Evolutionary conservation across 1,284 basidiomycete species (phyloP).

Genomic region (Cystobasidiaceae sp.): DNA sequence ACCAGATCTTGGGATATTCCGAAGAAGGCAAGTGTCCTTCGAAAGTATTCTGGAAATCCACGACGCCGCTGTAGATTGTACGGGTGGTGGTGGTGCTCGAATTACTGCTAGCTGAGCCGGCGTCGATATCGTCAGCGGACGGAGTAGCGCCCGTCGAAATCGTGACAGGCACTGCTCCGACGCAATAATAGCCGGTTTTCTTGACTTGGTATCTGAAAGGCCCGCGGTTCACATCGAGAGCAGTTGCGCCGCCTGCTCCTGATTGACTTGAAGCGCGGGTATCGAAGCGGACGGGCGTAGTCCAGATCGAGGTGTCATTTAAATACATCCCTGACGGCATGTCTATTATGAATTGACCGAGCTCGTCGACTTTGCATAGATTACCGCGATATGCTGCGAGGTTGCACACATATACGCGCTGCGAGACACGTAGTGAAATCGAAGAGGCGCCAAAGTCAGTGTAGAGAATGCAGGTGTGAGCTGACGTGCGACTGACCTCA

Average conservation of each 20-base stretch:
- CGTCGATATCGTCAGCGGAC: background rate
- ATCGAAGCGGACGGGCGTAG: slow-evolving; percentile 48
- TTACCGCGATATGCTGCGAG: slow-evolving; percentile 63
- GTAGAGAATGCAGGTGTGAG: background rate
- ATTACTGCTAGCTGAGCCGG: background rate
- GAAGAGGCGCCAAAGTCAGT: slow-evolving; percentile 30
- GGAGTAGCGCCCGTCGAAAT: slow-evolving; percentile 27
- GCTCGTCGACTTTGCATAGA: slow-evolving; percentile 62
- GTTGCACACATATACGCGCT: slow-evolving; percentile 92
- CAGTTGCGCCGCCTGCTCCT: background rate
- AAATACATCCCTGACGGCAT: slow-evolving; percentile 58
- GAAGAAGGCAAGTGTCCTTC: slow-evolving; percentile 81
- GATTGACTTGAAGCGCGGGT: slow-evolving; percentile 23
- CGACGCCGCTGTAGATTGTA: slow-evolving; percentile 64
- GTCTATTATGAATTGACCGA: slow-evolving; percentile 79
- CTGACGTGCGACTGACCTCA: slow-evolving; percentile 42
- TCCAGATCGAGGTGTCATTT: slow-evolving; percentile 58
- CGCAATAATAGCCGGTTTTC: slow-evolving; percentile 90
- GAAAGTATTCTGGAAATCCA: slow-evolving; percentile 85
- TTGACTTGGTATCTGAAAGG: slow-evolving; percentile 62
- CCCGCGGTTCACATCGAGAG: slow-evolving; percentile 26
- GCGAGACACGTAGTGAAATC: slow-evolving; percentile 40
- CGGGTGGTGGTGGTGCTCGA: background rate
- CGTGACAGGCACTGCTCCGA: slow-evolving; percentile 57
- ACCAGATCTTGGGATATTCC: slow-evolving; percentile 97